Percentiles rank a stretch among this genome's conserved stretches.
Evolutionary conservation across 148 eudicot genomes (phyloP).

Genomic region (Heliamphora exappendiculata): DNA sequence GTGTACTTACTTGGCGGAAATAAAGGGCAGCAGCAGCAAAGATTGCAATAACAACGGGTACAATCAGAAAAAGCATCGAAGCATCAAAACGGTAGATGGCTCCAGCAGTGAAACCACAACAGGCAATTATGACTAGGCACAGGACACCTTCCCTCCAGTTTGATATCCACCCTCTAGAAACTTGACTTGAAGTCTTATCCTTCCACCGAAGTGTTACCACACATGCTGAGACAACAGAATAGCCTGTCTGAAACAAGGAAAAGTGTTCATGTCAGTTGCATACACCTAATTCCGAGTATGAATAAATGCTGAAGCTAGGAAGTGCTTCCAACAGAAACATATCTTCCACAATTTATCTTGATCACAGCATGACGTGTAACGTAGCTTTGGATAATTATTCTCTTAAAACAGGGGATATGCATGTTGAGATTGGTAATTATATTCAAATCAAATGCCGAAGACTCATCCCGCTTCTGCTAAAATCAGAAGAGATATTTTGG

Average conservation of each 20-base stretch:
- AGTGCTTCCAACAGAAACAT: neutral
- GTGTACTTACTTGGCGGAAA: conserved; percentile 66
- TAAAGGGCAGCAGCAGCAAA: conserved; percentile 49
- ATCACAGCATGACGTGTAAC: conserved; percentile 1
- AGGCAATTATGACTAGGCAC: conserved; percentile 54
- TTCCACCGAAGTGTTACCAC: conserved; percentile 79
- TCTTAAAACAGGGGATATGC: neutral
- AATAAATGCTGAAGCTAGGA: conserved; percentile 5
- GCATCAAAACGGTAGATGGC: conserved; percentile 57
- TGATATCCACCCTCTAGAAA: conserved; percentile 40
- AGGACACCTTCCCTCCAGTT: conserved; percentile 68
- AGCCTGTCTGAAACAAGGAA: conserved; percentile 70
- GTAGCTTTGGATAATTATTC: neutral
- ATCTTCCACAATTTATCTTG: neutral
- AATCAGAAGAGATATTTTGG: neutral
- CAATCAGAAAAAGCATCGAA: conserved; percentile 46
- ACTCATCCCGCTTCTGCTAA: neutral
- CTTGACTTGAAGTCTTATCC: conserved; percentile 42
- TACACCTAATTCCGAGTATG: conserved; percentile 3
- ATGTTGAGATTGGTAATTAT: neutral
- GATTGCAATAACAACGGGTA: conserved; percentile 50
- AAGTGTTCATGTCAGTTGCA: conserved; percentile 7
- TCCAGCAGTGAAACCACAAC: conserved; percentile 81
- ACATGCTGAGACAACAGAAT: conserved; percentile 96
- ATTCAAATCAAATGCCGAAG: conserved; percentile 3